Conservation (phyloP, 257 asterid species). For the Solanum bukasovii region DNA sequence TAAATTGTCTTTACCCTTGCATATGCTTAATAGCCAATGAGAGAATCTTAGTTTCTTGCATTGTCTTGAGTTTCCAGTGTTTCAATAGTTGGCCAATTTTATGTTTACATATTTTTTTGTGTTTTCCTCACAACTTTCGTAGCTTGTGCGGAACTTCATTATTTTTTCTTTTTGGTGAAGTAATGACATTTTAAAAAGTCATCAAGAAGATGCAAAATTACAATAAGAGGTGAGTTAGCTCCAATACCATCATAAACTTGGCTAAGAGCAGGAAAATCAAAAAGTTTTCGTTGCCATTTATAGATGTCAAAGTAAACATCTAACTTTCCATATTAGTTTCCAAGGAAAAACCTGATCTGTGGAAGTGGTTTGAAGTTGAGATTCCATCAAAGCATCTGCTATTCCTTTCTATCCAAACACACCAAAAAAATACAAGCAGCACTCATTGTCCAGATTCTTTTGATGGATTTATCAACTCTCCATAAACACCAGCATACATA, state of each 20-base stretch:
- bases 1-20: background rate
- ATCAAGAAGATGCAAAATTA: background rate
- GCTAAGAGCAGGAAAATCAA: background rate
- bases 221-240: background rate
- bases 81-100: background rate
- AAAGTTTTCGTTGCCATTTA: background rate
- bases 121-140: background rate
- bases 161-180: background rate
- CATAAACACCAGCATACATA: background rate
- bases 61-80: background rate
- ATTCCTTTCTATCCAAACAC: background rate
- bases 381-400: background rate
- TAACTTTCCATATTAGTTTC: background rate
- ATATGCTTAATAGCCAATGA: background rate
- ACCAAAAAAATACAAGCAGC: background rate
- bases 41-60: background rate
- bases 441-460: background rate
- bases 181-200: background rate
- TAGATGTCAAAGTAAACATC: background rate
- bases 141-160: background rate
- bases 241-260: background rate
- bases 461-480: background rate
- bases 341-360: background rate
- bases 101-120: background rate
- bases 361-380: background rate